Percentiles rank a stretch among this genome's conserved stretches.
Conservation (phyloP, 1,139 yeast species). For the Candida gigantensis region DNA sequence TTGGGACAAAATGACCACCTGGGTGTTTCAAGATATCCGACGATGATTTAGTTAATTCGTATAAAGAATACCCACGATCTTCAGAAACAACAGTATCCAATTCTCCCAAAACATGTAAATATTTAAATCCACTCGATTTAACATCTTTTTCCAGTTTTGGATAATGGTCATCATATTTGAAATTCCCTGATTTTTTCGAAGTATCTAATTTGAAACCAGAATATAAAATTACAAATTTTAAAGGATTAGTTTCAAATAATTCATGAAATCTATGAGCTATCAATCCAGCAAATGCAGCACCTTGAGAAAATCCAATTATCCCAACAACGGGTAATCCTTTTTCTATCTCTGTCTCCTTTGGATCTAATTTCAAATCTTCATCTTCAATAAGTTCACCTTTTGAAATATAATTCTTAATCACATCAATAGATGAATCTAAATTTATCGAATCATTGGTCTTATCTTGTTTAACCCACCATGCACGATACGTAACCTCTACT, state of each 20-base stretch:
- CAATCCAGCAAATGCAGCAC: slow-evolving; percentile 53
- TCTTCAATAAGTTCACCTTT: slow-evolving; percentile 35
- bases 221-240: slow-evolving; percentile 72
- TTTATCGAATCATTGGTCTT: slow-evolving; percentile 24
- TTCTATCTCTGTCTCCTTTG: slow-evolving; percentile 23
- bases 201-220: slow-evolving; percentile 75
- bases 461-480: slow-evolving; percentile 41
- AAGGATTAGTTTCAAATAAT: slow-evolving; percentile 31
- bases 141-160: slow-evolving; percentile 23
- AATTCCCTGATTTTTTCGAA: slow-evolving; percentile 32
- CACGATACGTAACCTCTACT: slow-evolving; percentile 28
- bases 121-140: slow-evolving; percentile 24
- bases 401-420: slow-evolving; percentile 32
- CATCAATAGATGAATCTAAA: slow-evolving; percentile 29
- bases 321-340: slow-evolving; percentile 39
- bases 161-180: slow-evolving; percentile 31
- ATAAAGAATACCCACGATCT: slow-evolving; percentile 60
- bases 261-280: slow-evolving; percentile 33
- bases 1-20: slow-evolving; percentile 88
- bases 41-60: slow-evolving; percentile 49
- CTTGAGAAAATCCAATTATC: slow-evolving; percentile 47
- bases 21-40: slow-evolving; percentile 64
- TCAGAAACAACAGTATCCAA: slow-evolving; percentile 88
- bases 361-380: slow-evolving; percentile 24
- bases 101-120: slow-evolving; percentile 81